Percentiles rank a stretch among this genome's conserved stretches.
Conservation (phyloP, 257 asterid species). For the Pogostemon cablin region DNA sequence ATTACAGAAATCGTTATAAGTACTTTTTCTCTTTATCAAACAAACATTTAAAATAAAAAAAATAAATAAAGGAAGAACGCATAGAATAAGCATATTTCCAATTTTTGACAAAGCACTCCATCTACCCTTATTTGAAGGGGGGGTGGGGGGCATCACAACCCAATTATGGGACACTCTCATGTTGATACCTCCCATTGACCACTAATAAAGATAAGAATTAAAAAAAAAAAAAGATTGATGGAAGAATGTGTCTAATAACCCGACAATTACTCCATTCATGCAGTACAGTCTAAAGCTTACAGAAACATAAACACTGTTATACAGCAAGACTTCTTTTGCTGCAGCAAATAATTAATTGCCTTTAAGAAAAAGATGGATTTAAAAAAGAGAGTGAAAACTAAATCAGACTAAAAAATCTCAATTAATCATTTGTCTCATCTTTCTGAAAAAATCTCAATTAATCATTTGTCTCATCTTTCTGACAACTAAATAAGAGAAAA, state of each 20-base stretch:
- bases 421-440: conserved; percentile 14
- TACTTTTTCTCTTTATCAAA: background rate
- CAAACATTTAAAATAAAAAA: too few relatives aligned
- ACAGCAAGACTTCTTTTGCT: conserved; percentile 6
- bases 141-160: background rate
- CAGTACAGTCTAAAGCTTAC: conserved; percentile 11
- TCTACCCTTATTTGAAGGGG: too few relatives aligned
- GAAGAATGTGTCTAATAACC: background rate
- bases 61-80: too few relatives aligned
- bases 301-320: background rate
- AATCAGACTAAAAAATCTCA: background rate
- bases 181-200: background rate
- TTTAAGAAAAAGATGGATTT: conserved; percentile 12
- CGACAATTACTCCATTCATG: background rate
- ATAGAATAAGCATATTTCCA: too few relatives aligned
- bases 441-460: background rate
- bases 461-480: conserved; percentile 21
- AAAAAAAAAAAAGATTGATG: conserved; percentile 5
- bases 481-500: conserved; percentile 21
- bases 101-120: too few relatives aligned
- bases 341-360: conserved; percentile 18
- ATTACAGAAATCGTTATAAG: background rate
- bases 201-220: background rate
- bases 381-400: background rate
- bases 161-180: too few relatives aligned